Conservation (phyloP, 495 filamentous ascomycete genomes). For the Geoglossum glabrum region DNA sequence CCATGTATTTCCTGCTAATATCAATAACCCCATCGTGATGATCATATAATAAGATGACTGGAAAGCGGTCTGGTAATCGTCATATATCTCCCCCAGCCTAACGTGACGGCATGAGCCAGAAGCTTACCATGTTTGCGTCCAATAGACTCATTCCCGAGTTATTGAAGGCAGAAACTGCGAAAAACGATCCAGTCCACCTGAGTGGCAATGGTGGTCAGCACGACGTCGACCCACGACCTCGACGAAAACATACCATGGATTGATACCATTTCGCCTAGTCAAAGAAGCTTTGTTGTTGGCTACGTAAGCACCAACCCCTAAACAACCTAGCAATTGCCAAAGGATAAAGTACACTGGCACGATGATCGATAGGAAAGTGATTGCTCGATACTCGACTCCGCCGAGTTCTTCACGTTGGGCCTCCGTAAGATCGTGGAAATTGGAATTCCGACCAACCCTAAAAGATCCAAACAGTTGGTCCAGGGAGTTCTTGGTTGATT, state of each 20-base stretch:
- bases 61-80: slow-evolving; percentile 29
- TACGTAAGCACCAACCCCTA: slow-evolving; percentile 57
- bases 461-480: neutral
- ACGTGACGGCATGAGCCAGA: neutral
- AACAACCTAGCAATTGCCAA: slow-evolving; percentile 49
- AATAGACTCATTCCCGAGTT: slow-evolving; percentile 76
- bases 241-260: slow-evolving; percentile 28
- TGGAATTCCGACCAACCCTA: slow-evolving; percentile 44
- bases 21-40: slow-evolving; percentile 53
- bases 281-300: slow-evolving; percentile 34
- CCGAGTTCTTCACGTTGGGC: slow-evolving; percentile 54
- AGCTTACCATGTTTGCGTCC: slow-evolving; percentile 51
- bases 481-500: slow-evolving; percentile 15
- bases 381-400: slow-evolving; percentile 61
- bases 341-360: slow-evolving; percentile 56
- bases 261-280: slow-evolving; percentile 44
- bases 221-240: neutral
- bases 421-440: slow-evolving; percentile 46
- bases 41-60: slow-evolving; percentile 47
- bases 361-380: slow-evolving; percentile 46
- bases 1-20: slow-evolving; percentile 67
- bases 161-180: slow-evolving; percentile 60
- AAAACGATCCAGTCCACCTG: slow-evolving; percentile 54
- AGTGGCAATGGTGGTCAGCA: neutral
- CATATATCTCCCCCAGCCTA: neutral